Evolutionary conservation across 371 early-diverging fungal species (phyloP), one percentile per base, ranked within the genome.

Genomic region (Capillidium rhysosporum): DNA sequence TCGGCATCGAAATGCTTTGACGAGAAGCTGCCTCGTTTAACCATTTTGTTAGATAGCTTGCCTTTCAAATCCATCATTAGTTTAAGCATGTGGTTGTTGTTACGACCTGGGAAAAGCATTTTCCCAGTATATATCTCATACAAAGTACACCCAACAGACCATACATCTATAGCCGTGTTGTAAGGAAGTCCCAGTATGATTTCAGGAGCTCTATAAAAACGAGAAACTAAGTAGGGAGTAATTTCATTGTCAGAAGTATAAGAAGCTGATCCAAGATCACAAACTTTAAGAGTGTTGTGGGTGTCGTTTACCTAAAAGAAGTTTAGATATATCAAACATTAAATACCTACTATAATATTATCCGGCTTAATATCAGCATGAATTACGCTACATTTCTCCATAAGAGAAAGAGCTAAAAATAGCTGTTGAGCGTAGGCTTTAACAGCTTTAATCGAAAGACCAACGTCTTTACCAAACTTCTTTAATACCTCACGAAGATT

Each of bases 141-240:
- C 28, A 99, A 71, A 14, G 98, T 89, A 64, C 89, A 93, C 2
- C 89, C 99, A n/a, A 93, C 78, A 16, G 97, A 91, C 99, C 99
- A 99, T 56, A 98, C 82, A 63, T 99, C 97, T 49, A 94, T 69
- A 1, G 85, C 80, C 38, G 69, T 72, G 63, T 89, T 89, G 59
- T 91, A 92, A 0, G 84, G 70, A 24, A 89, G 59, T 0, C 95
- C 95, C n/a, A 96, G 65, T 44, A 94, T 94, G 59, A 99, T 84
- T 69, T 99, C 99, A 1, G 99, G 99, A 0, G 99, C 86, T 38
- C 99, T 83, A 62, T 99, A 99, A 72, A 94, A 99, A 46, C 99
- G 77, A 49, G 91, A 91, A 31, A 93, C 92, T 1, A 98, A 71
- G 57, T 95, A 95, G 2, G 93, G 92, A 14, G 95, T 94, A 45